These are phyloP conservation scores for Ceratocystis variospora DNA, from an alignment of 2,329 filamentous ascomycete species.

Conservation along the genomic window DNA sequence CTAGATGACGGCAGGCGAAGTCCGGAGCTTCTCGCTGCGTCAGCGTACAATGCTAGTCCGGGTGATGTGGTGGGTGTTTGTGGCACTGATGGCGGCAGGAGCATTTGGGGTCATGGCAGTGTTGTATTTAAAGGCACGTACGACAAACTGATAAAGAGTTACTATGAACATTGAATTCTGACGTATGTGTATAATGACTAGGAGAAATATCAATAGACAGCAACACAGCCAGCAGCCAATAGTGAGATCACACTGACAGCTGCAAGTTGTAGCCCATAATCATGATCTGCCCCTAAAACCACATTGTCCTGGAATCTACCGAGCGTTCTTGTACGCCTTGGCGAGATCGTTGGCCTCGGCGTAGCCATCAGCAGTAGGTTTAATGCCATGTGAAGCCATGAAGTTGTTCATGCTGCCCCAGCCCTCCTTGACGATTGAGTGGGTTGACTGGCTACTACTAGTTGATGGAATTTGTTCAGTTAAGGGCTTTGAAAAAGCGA, in stretches of 20 bases:
- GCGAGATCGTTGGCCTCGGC: neutral
- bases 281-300: too few relatives aligned
- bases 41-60: constrained; percentile 9
- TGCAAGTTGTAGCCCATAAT: neutral
- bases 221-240: neutral
- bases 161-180: neutral
- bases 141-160: neutral
- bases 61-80: constrained; percentile 13
- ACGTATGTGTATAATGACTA: neutral
- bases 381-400: neutral
- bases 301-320: neutral
- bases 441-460: constrained; percentile 25
- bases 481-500: neutral
- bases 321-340: neutral
- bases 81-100: constrained; percentile 1
- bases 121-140: constrained; percentile 7
- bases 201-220: neutral
- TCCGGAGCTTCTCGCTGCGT: constrained; percentile 10
- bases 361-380: neutral
- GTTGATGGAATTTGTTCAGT: neutral
- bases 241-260: neutral
- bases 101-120: constrained; percentile 14
- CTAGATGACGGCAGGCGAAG: constrained; percentile 1
- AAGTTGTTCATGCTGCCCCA: constrained; percentile 1
- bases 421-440: neutral